Conservation (phyloP, 129 eudicot species). For the Kitagawia praeruptora region DNA sequence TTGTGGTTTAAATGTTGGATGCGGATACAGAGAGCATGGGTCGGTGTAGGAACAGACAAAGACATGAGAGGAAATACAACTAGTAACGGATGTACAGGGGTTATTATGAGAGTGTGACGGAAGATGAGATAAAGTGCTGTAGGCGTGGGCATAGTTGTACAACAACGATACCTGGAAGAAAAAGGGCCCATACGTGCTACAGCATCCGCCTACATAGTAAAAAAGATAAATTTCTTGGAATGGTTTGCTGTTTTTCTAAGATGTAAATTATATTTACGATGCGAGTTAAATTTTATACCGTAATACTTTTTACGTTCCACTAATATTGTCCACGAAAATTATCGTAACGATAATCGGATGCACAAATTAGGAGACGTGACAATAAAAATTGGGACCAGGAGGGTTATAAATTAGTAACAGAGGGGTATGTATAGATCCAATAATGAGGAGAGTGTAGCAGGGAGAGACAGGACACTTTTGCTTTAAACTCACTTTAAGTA, state of each 20-base stretch:
- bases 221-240: no score
- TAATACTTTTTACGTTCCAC: no score
- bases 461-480: not conserved
- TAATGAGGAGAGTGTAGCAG: not conserved
- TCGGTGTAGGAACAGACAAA: not conserved
- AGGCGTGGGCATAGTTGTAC: not conserved
- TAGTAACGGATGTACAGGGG: not conserved
- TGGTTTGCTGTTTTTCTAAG: no score
- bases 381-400: no score
- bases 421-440: not conserved
- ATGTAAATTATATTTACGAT: no score
- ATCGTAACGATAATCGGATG: no score
- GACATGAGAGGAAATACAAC: not conserved
- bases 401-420: no score
- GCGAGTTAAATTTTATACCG: no score
- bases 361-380: no score
- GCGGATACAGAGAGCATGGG: slow-evolving; percentile 1
- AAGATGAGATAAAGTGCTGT: not conserved
- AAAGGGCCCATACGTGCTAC: not conserved
- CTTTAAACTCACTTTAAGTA: not conserved
- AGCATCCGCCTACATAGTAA: no score
- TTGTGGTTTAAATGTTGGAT: no score
- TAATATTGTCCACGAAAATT: no score
- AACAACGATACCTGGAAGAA: not conserved
- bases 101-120: slow-evolving; percentile 1